Percentiles rank a stretch among this genome's conserved stretches.
Evolutionary conservation across 2,329 filamentous ascomycete genomes (phyloP).

Genomic region (Salinomyces thailandicus): DNA sequence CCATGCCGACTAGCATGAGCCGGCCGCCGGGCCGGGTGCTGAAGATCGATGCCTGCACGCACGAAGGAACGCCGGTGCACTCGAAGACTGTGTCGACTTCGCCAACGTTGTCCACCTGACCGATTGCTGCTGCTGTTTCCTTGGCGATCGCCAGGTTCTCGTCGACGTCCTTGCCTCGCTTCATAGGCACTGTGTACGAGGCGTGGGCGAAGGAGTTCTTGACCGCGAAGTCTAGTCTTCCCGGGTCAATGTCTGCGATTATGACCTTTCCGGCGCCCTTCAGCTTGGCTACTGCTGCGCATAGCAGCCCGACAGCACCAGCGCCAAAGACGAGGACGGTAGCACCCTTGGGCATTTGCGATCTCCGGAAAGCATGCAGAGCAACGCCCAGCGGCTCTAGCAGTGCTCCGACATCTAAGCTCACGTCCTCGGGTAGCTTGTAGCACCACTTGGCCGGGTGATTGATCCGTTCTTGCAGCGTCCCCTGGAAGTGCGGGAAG

Average conservation of each 20-base stretch:
- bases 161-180: constrained; percentile 40
- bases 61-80: constrained; percentile 65
- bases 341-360: constrained; percentile 32
- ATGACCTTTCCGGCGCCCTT: constrained; percentile 45
- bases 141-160: constrained; percentile 43
- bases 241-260: constrained; percentile 51
- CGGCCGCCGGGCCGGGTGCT: constrained; percentile 60
- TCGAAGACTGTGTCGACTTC: constrained; percentile 64
- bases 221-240: constrained; percentile 46
- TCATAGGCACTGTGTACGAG: constrained; percentile 37
- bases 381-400: constrained; percentile 52
- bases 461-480: constrained; percentile 51
- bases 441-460: constrained; percentile 53
- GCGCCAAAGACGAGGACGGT: constrained; percentile 51
- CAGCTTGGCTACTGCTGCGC: constrained; percentile 46
- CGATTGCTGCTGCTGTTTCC: constrained; percentile 37
- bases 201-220: constrained; percentile 39
- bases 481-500: constrained; percentile 54
- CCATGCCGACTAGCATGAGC: constrained; percentile 70
- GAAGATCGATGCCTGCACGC: constrained; percentile 65
- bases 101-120: constrained; percentile 29
- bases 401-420: constrained; percentile 47
- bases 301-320: constrained; percentile 50
- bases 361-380: constrained; percentile 48
- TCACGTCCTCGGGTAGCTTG: constrained; percentile 43